These are phyloP conservation scores for Penicillium lividum DNA, from an alignment of 495 filamentous ascomycete species.

Conservation along the genomic window DNA sequence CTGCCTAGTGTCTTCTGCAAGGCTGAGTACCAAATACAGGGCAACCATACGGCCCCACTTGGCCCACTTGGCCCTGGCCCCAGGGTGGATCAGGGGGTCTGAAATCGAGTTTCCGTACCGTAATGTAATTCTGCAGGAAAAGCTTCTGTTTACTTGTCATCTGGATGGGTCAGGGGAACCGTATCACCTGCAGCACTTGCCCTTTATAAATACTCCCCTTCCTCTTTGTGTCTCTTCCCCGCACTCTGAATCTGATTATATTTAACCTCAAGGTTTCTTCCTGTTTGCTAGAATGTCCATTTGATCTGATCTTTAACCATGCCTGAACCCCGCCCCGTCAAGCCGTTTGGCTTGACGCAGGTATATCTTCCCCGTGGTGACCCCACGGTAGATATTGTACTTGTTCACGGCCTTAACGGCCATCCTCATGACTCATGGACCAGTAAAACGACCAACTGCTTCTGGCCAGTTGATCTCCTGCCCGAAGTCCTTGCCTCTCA, in stretches of 20 bases:
- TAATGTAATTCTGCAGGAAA: not conserved
- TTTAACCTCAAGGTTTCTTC: too few species aligned
- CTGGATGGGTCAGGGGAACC: constrained; percentile 23
- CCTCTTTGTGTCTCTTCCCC: not conserved
- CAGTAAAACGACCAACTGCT: constrained; percentile 59
- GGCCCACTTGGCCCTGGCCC: too few species aligned
- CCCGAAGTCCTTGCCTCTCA: constrained; percentile 61
- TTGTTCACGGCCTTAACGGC: constrained; percentile 85
- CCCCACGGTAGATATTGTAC: constrained; percentile 57
- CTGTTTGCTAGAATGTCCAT: constrained; percentile 1
- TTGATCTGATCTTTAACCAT: constrained; percentile 19
- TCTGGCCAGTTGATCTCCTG: constrained; percentile 77
- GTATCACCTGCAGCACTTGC: constrained; percentile 16
- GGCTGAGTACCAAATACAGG: not conserved
- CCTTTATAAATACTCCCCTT: constrained; percentile 4
- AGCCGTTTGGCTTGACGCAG: constrained; percentile 68
- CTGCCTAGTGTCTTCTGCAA: too few species aligned
- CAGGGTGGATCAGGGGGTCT: not conserved
- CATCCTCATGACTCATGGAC: constrained; percentile 77
- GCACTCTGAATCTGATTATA: not conserved
- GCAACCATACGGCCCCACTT: not conserved
- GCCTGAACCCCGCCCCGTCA: constrained; percentile 44
- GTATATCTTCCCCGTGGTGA: constrained; percentile 58
- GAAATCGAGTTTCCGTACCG: not conserved
- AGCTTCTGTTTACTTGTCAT: constrained; percentile 16